These are phyloP conservation scores for Rhinocladiella similis DNA, from an alignment of 2,329 filamentous ascomycete genomes.

Conservation along the genomic window DNA sequence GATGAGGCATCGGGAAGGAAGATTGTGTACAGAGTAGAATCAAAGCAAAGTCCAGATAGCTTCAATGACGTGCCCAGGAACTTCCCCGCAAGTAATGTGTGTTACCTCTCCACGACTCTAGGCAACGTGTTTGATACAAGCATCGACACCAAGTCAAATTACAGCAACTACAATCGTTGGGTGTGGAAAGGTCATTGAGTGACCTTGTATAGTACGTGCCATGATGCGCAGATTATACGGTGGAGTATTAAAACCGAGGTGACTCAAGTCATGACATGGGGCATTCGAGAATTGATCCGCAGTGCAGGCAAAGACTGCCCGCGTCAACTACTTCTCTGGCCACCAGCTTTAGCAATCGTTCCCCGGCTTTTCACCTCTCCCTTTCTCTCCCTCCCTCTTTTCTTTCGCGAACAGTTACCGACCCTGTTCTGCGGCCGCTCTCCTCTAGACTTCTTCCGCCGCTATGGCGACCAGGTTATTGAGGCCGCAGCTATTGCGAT, in stretches of 20 bases:
- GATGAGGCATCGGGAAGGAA: neutral
- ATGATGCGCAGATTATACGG: neutral
- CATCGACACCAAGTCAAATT: no score
- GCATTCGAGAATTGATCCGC: slow-evolving; percentile 1
- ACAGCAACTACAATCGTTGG: no score
- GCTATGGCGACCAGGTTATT: slow-evolving; percentile 29
- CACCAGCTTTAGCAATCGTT: slow-evolving; percentile 6
- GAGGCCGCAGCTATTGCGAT: slow-evolving; percentile 28
- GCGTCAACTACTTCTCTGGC: slow-evolving; percentile 18
- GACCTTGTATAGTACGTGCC: no score
- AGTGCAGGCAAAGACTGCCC: slow-evolving; percentile 21
- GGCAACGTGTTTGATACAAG: no score
- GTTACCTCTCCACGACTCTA: no score
- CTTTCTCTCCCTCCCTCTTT: neutral
- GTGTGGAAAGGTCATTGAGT: no score
- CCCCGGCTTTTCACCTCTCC: neutral
- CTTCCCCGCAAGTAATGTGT: no score
- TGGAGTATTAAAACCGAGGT: neutral
- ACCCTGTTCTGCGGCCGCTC: slow-evolving; percentile 3
- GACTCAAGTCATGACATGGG: slow-evolving; percentile 15
- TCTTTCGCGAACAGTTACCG: neutral
- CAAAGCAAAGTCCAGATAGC: neutral
- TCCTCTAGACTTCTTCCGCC: slow-evolving; percentile 6
- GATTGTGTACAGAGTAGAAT: neutral
- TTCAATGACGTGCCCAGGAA: no score